These are phyloP conservation scores for Trichoderma polysporum DNA, from an alignment of 2,329 filamentous ascomycete species.

Conservation along the genomic window DNA sequence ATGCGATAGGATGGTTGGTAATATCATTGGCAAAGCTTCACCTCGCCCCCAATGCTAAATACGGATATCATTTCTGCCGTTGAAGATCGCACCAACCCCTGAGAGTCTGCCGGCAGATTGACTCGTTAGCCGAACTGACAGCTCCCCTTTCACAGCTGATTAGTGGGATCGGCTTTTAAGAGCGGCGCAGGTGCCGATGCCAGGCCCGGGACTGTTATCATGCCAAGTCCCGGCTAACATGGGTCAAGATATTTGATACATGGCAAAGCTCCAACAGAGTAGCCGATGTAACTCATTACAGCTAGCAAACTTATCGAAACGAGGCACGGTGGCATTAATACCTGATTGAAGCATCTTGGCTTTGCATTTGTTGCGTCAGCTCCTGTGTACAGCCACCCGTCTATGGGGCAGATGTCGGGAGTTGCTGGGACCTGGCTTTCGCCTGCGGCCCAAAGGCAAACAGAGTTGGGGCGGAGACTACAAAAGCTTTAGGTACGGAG, in stretches of 20 bases:
- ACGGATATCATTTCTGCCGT: neutral
- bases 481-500: conserved; percentile 10
- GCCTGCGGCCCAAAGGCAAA: neutral
- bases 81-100: conserved; percentile 8
- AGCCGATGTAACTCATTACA: neutral
- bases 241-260: conserved; percentile 4
- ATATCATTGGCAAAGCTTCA: neutral
- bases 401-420: conserved; percentile 5
- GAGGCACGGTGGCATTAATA: neutral
- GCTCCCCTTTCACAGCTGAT: neutral
- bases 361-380: conserved; percentile 10
- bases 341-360: neutral
- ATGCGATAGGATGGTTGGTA: neutral
- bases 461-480: neutral
- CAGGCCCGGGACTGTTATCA: neutral
- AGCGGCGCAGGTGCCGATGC: conserved; percentile 15
- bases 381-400: neutral
- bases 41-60: neutral
- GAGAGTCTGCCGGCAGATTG: neutral
- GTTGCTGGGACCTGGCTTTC: neutral
- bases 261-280: neutral
- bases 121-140: neutral
- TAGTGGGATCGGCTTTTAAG: conserved; percentile 16
- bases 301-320: neutral
- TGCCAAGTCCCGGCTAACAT: neutral